Evolutionary conservation across 2,329 filamentous ascomycete species (phyloP).

Genomic region (Trichophyton rubrum): DNA sequence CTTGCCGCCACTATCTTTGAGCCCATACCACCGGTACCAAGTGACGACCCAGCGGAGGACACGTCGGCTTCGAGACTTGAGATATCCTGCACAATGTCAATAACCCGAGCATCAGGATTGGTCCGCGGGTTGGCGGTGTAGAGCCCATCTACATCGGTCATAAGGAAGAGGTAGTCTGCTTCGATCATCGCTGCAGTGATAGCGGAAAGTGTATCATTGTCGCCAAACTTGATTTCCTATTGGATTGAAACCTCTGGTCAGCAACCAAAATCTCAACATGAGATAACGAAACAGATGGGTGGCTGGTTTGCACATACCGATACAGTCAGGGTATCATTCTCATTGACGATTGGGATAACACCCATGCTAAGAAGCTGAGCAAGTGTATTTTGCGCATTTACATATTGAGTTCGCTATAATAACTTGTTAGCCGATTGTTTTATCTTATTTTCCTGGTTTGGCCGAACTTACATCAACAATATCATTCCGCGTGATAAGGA

Average conservation of each 20-base stretch:
- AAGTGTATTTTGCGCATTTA: conserved; percentile 94
- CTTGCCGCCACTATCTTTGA: conserved; percentile 93
- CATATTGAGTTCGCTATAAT: conserved; percentile 67
- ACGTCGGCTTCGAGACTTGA: conserved; percentile 72
- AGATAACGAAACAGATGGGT: neutral
- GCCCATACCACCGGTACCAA: conserved; percentile 93
- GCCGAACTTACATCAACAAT: conserved; percentile 65
- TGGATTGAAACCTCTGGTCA: neutral
- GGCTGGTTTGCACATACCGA: conserved; percentile 37
- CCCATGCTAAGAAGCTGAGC: conserved; percentile 82
- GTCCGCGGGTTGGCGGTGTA: conserved; percentile 91
- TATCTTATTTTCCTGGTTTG: neutral
- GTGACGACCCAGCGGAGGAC: conserved; percentile 71
- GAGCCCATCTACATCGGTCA: conserved; percentile 97
- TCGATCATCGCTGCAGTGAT: conserved; percentile 97
- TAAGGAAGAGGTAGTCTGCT: conserved; percentile 89
- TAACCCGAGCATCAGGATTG: conserved; percentile 72
- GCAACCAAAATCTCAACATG: neutral
- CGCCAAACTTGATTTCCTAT: conserved; percentile 92
- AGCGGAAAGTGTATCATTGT: conserved; percentile 93
- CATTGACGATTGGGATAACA: conserved; percentile 95
- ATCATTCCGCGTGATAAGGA: conserved; percentile 85
- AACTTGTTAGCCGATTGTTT: conserved; percentile 12
- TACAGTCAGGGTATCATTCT: conserved; percentile 93
- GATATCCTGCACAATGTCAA: conserved; percentile 88